Evolutionary conservation across 2,329 filamentous ascomycete genomes (phyloP), one percentile per base, ranked within the genome.

Genomic region (Coniochaeta sp.): DNA sequence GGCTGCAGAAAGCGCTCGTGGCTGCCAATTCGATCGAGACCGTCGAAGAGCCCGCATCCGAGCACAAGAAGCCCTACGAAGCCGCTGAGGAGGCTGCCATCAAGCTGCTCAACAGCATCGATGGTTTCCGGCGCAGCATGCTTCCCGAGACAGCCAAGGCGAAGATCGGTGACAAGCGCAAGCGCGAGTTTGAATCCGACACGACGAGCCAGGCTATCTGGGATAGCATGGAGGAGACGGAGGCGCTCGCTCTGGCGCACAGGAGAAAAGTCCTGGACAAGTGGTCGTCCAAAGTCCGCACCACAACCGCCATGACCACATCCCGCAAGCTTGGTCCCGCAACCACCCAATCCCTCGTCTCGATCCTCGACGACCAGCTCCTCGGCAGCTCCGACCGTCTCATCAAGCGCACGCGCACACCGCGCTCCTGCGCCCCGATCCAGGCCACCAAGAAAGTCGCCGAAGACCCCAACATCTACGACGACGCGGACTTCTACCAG

Each of bases 401-500:
- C 1, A 72, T 90, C 64, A 86, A 85, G 68, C 85, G 86, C 52
- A 89, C 89, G 0, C 84, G 83, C 52, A 85, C 86, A 0, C 88
- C 90, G 14, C 85, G 90, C 22, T 92, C 89, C 1, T 93, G 90
- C 68, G 90, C 90, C 0, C 90, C 90, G 0, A 75, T 84, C 0
- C 90, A 93, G 67, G 81, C 82, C 0, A 80, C 80, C 33, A 76
- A 76, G 64, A 83, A 84, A 69, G 69, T 86, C 26, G 74, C 76
- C 11, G 81, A 88, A 65, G 86, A 87, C 68, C 71, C 73, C 1
- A 75, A 79, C 22, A 86, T 96, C 66, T 99, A 95, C 77, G 93
- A 98, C 71, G 95, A 99, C 68, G 91, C 90, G 12, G 88, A 96
- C 71, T 97, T 98, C 73, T 99, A 99, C 76, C 91, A 96, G 72